These are phyloP conservation scores for Camelina neglecta DNA, from an alignment of 345 rosid species.

Conservation along the genomic window DNA sequence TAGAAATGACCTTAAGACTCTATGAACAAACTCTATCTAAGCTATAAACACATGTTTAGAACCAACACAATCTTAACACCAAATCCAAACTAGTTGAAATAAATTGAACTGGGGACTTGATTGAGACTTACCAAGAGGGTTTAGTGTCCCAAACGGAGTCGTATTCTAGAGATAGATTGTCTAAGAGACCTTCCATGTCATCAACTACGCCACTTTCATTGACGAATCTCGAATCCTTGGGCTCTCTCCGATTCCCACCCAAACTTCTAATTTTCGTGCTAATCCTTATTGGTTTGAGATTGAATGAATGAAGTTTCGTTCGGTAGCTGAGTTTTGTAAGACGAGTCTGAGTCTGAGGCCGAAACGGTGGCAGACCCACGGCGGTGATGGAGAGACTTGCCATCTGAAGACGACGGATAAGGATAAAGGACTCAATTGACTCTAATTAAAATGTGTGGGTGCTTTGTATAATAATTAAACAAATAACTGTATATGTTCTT, in stretches of 20 bases:
- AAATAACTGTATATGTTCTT: neutral
- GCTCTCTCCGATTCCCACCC: slow-evolving; percentile 52
- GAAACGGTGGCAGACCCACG: slow-evolving; percentile 29
- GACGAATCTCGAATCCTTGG: slow-evolving; percentile 55
- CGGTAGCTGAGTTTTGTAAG: slow-evolving; percentile 9
- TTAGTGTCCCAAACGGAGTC: slow-evolving; percentile 99
- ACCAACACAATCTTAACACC: neutral
- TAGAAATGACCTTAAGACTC: neutral
- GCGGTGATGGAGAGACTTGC: slow-evolving; percentile 40
- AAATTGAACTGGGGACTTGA: neutral
- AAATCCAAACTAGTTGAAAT: neutral
- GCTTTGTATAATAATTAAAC: neutral
- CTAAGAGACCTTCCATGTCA: slow-evolving; percentile 91
- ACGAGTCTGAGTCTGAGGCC: slow-evolving; percentile 22
- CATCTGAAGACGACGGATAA: slow-evolving; percentile 36
- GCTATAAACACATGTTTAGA: neutral
- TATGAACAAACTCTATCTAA: neutral
- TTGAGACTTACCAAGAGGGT: slow-evolving; percentile 70
- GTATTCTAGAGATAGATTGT: slow-evolving; percentile 86
- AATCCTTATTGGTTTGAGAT: slow-evolving; percentile 28
- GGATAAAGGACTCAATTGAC: slow-evolving; percentile 38
- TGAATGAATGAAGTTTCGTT: neutral
- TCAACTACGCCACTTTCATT: slow-evolving; percentile 73
- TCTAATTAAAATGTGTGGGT: slow-evolving; percentile 33
- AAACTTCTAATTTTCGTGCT: slow-evolving; percentile 45